These are phyloP conservation scores for Leucaena leucocephala DNA, from an alignment of 306 rosid genomes.

Conservation along the genomic window DNA sequence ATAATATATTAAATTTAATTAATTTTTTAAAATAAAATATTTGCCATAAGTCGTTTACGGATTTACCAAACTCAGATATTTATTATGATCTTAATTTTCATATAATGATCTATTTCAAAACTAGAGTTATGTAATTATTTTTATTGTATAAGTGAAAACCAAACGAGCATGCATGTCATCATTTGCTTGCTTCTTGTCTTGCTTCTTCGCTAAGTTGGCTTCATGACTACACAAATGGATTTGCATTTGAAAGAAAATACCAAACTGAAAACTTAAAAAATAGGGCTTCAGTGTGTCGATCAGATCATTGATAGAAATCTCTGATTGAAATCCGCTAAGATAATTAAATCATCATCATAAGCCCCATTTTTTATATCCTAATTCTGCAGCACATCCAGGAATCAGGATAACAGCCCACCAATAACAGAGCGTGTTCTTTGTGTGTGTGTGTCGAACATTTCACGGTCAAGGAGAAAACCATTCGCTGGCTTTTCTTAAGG, in stretches of 20 bases:
- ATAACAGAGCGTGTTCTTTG: not conserved
- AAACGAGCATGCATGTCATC: too few relatives aligned
- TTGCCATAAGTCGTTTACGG: too few relatives aligned
- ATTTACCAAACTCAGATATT: too few relatives aligned
- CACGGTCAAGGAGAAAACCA: not conserved
- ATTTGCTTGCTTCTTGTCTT: too few relatives aligned
- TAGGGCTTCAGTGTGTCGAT: constrained; percentile 88
- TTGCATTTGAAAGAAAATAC: not conserved
- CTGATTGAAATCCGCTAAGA: constrained; percentile 99
- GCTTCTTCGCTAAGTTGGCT: not conserved
- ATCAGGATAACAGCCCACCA: not conserved
- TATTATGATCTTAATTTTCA: too few relatives aligned
- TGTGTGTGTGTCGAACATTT: too few relatives aligned
- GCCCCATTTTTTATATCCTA: constrained; percentile 38
- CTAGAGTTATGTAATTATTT: too few relatives aligned
- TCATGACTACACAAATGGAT: not conserved
- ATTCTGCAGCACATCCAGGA: not conserved
- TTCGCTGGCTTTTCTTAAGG: not conserved
- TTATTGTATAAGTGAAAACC: too few relatives aligned
- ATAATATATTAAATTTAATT: too few relatives aligned
- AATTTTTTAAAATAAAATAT: too few relatives aligned
- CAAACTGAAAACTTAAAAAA: not conserved
- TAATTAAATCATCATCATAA: constrained; percentile 63
- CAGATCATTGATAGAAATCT: constrained; percentile 79
- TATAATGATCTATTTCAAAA: too few relatives aligned